Evolutionary conservation across 495 filamentous ascomycete genomes (phyloP), one percentile per base, ranked within the genome.

Genomic region (Neurospora hispaniola): DNA sequence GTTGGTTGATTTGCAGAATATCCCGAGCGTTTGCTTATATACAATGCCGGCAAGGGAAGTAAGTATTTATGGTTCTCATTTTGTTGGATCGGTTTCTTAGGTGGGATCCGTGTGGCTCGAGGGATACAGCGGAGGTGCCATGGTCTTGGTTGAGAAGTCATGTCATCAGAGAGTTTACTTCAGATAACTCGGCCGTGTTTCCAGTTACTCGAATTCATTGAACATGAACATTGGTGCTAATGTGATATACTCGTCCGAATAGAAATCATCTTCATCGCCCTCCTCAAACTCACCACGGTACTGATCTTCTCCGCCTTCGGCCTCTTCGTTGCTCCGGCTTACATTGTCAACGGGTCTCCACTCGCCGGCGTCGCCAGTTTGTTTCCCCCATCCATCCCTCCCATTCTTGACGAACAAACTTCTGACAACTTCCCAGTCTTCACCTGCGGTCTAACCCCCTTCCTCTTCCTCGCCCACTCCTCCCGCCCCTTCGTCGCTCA

Each of bases 401-500:
- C 39, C 39, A 5, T 38, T 40, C 39, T 40, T 40, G 1, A 40
- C 9, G 2, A 10, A 9, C 9, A 40, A 40, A 41, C 4, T 41
- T 5, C 69, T 68, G 69, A 78, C 73, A 8, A 77, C 72, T 39
- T 42, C 35, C 46, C 71, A 92, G 90, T 89, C 27, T 79, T 88
- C 38, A 76, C 86, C 66, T 88, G 84, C 72, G 89, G 91, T 74
- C 76, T 89, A 14, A 76, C 91, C 40, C 93, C 92, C 8, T 82
- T 94, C 77, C 39, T 89, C n/a, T 89, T 90, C 78, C 86, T 93
- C 16, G 82, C 85, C 4, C 91, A 88, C 77, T 88, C 85, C 42
- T 88, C 88, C 2, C 83, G 88, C 5, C 91, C 92, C 9, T 93
- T 90, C 76, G 91, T 94, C 3, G 88, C 89, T n/a, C 88, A 88